Evolutionary conservation across 495 filamentous ascomycete species (phyloP), one percentile per base, ranked within the genome.

Genomic region (Penicillium steckii): DNA sequence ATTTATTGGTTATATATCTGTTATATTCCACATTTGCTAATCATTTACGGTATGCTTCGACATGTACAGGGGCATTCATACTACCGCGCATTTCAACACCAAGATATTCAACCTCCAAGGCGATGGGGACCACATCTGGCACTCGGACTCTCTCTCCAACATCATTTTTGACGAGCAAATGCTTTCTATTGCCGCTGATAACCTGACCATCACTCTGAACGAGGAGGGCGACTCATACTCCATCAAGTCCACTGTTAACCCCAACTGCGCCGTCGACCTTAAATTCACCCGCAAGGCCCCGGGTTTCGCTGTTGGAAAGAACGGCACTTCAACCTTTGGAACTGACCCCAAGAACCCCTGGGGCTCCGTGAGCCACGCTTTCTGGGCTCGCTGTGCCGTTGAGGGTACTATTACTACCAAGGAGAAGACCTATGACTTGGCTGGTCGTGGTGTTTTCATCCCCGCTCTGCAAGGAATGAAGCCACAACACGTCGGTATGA

Each of bases 401-500:
- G 85, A 90, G 73, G 94, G 94, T 15, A 88, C 72, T 44, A 89
- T 97, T 61, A 82, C 89, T 56, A 96, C 90, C 40, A 85, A 90
- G 68, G 83, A 86, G 33, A 86, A 90, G 46, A 85, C 85, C n/a
- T 74, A 95, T 30, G 85, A 97, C 62, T 84, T 95, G 67, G 85
- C 81, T 48, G 94, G 94, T 35, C 81, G 74, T 53, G 91, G 83
- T 21, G 71, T 95, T 55, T 89, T 91, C 68, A 75, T 84, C 56
- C 85, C 90, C 67, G 91, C 90, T 26, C 75, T 97, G 32, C 94
- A 98, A 68, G 94, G 91, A 57, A 97, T 97, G 95, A 98, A 97
- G 78, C 94, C 94, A 12, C 94, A 98, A 67, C 95, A 97, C 71
- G 91, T 91, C 33, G 85, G 85, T 88, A 80, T 23, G 38, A 23